These are phyloP conservation scores for Croton laevigatus DNA, from an alignment of 441 rosid genomes.

Conservation along the genomic window DNA sequence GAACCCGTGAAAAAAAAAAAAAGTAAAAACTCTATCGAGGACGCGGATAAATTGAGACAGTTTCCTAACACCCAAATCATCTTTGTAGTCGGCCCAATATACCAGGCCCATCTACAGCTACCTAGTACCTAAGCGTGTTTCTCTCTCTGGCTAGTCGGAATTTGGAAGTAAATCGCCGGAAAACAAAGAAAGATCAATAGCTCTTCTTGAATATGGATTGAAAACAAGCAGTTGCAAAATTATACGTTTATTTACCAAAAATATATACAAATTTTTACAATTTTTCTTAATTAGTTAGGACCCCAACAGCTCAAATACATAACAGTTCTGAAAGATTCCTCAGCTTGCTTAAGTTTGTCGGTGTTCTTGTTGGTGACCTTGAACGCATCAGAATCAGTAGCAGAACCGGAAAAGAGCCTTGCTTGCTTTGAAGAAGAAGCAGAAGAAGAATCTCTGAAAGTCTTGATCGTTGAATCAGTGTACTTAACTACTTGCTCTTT, in stretches of 20 bases:
- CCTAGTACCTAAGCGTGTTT: background rate
- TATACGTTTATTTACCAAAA: background rate
- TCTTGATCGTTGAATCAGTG: slow-evolving; percentile 39
- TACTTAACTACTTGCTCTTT: slow-evolving; percentile 49
- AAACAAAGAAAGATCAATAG: no score
- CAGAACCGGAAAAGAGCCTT: slow-evolving; percentile 38
- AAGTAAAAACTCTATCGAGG: no score
- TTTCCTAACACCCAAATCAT: no score
- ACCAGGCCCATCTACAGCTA: background rate
- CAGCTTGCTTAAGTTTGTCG: slow-evolving; percentile 50
- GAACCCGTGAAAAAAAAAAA: background rate
- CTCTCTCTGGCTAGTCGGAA: no score
- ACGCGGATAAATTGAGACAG: no score
- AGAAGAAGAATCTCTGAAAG: slow-evolving; percentile 38
- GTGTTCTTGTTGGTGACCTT: slow-evolving; percentile 27
- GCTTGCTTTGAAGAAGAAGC: slow-evolving; percentile 44
- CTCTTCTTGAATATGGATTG: no score
- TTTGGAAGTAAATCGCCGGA: no score
- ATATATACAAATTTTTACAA: background rate
- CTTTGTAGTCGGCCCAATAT: no score
- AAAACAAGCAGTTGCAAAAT: no score
- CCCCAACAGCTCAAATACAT: slow-evolving; percentile 91
- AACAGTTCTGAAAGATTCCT: slow-evolving; percentile 69
- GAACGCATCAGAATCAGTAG: slow-evolving; percentile 31
- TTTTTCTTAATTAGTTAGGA: slow-evolving; percentile 41